Base-by-base conservation (phyloP, 768 basidiomycete genomes). In the Trametes sanguinea region DNA sequence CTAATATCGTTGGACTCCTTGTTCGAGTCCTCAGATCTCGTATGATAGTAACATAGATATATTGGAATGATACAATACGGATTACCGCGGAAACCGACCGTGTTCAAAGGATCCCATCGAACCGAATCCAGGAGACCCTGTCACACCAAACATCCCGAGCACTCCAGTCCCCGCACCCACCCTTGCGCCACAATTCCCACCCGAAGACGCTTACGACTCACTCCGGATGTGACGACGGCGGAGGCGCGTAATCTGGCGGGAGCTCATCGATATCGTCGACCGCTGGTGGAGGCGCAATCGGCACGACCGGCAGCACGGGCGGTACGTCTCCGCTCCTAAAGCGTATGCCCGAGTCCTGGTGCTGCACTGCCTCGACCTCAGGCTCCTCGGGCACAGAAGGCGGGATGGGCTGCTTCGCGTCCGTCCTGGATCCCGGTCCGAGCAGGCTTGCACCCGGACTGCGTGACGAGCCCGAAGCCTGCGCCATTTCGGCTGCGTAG, bases 261-360 rank as follows among this genome's bases (percentile, higher is more conserved):
- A 40, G 47, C 47, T 61, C 54, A 1, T 44, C 60, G 35, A 51
- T 42, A 37, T 48, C 29, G 37, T 39, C 48, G 22, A 22, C 22
- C 16, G 17, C 42, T 10, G 27, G 32, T 9, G 40, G 39, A 10
- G 40, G 46, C 14, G 14, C 13, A n/a, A n/a, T 29, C 48, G 48
- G 48, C 29, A 50, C 48, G 48, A 50, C 13, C 17, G 48, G 48
- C 22, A 32, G 30, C 48, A 50, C 30, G 14, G 42, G 53, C 17
- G 52, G 51, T 11, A 55, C 11, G n/a, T 45, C 61, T 11, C 61
- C 61, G 14, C 52, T 54, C 61, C 61, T 57, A 43, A 57, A 62
- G 22, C 61, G 55, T 32, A 52, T 62, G 27, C 61, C 55, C 61
- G 61, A 62, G 61, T 57, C 61, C 50, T 62, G 48, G 55, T 57